Conservation (phyloP, 441 rosid genomes). For the Aleurites moluccanus region DNA sequence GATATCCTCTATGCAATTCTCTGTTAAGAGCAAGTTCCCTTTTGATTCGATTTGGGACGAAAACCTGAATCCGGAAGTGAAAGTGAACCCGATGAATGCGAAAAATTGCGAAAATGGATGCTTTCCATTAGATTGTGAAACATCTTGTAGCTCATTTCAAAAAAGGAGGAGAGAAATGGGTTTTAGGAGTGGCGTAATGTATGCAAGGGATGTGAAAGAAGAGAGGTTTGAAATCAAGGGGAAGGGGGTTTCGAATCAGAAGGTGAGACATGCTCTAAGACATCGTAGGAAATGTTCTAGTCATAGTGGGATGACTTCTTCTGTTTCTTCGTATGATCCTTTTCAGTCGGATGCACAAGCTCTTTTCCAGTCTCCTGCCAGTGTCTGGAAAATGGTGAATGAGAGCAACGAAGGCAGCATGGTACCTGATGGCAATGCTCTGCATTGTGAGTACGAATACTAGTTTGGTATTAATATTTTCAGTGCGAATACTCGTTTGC, state of each 20-base stretch:
- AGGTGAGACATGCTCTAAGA: slow-evolving; percentile 41
- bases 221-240: slow-evolving; percentile 34
- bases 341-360: slow-evolving; percentile 26
- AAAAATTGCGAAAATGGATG: slow-evolving; percentile 14
- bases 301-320: slow-evolving; percentile 28
- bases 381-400: slow-evolving; percentile 30
- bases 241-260: slow-evolving; percentile 34
- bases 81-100: slow-evolving; percentile 17
- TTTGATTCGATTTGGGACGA: slow-evolving; percentile 39
- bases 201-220: slow-evolving; percentile 19
- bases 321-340: slow-evolving; percentile 42
- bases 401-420: slow-evolving; percentile 31
- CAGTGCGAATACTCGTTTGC: too few species aligned
- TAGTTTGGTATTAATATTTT: background rate
- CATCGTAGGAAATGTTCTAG: slow-evolving; percentile 31
- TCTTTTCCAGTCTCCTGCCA: slow-evolving; percentile 31
- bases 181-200: slow-evolving; percentile 23
- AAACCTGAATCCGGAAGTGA: slow-evolving; percentile 17
- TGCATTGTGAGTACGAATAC: slow-evolving; percentile 21
- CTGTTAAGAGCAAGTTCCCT: slow-evolving; percentile 50
- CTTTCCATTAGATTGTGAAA: slow-evolving; percentile 33
- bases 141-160: slow-evolving; percentile 28
- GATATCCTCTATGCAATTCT: slow-evolving; percentile 46
- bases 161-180: slow-evolving; percentile 27
- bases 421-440: slow-evolving; percentile 30